Conservation (phyloP, 1,139 yeast genomes). For the Candida dubliniensis region DNA sequence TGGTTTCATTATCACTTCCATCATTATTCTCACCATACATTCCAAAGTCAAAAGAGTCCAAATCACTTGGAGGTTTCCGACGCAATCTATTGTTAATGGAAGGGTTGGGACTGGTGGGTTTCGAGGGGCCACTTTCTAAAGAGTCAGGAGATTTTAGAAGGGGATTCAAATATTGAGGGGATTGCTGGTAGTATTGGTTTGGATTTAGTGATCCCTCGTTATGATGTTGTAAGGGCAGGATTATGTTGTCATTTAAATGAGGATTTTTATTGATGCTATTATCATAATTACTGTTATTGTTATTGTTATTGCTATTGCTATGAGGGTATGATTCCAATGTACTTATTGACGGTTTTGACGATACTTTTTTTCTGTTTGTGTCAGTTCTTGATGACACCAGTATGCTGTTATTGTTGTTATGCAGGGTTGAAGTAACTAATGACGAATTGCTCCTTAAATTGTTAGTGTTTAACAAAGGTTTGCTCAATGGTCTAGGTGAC, state of each 20-base stretch:
- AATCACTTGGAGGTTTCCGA: conserved; percentile 27
- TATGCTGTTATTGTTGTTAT: too few species aligned
- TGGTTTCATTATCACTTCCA: not conserved
- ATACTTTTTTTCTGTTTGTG: not conserved
- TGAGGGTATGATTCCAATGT: conserved; percentile 4
- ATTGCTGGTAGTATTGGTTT: not conserved
- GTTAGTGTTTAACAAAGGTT: conserved; percentile 6
- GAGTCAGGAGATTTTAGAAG: conserved; percentile 1
- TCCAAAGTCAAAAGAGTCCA: conserved; percentile 13
- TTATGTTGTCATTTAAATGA: not conserved
- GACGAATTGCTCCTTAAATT: not conserved
- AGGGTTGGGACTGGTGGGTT: conserved; percentile 3
- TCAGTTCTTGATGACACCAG: too few species aligned
- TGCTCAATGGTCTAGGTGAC: conserved; percentile 1
- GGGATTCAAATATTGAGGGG: conserved; percentile 2
- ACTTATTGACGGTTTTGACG: conserved; percentile 4
- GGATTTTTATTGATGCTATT: not conserved
- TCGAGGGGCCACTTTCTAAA: not conserved
- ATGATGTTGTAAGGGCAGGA: not conserved
- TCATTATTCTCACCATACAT: not conserved
- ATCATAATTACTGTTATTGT: not conserved
- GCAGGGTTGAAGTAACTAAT: too few species aligned
- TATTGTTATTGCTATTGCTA: not conserved
- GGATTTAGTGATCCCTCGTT: not conserved
- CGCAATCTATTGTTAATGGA: conserved; percentile 8